A percentile compares a stretch with the other conserved stretches of the same genome.
Evolutionary conservation across 2,329 filamentous ascomycete genomes (phyloP).

Genomic region (Alternaria incomplexa): DNA sequence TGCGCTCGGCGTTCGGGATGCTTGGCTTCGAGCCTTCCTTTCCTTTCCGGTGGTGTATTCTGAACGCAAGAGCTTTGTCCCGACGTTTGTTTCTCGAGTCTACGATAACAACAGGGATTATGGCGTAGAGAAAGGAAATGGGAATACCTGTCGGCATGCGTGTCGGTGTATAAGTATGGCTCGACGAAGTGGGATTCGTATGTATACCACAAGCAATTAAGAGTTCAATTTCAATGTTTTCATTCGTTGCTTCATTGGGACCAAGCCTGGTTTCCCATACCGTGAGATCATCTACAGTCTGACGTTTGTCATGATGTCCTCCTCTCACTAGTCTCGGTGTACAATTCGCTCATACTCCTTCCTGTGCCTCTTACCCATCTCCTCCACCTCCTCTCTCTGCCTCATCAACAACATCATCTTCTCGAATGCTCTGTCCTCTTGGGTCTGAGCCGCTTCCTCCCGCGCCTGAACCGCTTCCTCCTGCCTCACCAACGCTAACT

Average conservation of each 20-base stretch:
- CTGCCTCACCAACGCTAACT: neutral
- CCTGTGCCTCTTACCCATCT: constrained; percentile 4
- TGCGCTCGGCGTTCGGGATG: constrained; percentile 17
- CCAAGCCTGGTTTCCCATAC: neutral
- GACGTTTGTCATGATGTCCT: neutral
- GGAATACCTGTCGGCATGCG: constrained; percentile 1
- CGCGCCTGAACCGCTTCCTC: neutral
- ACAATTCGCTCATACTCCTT: neutral
- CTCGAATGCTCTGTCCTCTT: neutral
- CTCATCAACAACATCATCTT: neutral
- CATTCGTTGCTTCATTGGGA: neutral
- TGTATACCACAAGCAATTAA: constrained; percentile 8
- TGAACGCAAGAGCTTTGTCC: constrained; percentile 20
- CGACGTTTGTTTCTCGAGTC: constrained; percentile 17
- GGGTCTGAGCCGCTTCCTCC: neutral
- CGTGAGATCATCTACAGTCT: neutral
- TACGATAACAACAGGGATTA: constrained; percentile 17
- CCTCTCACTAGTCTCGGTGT: neutral
- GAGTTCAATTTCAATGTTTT: neutral
- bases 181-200: constrained; percentile 3
- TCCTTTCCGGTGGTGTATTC: constrained; percentile 14
- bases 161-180: neutral
- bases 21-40: constrained; percentile 18
- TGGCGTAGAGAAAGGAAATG: constrained; percentile 12
- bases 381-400: constrained; percentile 10